Conservation (phyloP, 192 early-diverging fungal genomes). For the Jimgerdemannia flammicorona region DNA sequence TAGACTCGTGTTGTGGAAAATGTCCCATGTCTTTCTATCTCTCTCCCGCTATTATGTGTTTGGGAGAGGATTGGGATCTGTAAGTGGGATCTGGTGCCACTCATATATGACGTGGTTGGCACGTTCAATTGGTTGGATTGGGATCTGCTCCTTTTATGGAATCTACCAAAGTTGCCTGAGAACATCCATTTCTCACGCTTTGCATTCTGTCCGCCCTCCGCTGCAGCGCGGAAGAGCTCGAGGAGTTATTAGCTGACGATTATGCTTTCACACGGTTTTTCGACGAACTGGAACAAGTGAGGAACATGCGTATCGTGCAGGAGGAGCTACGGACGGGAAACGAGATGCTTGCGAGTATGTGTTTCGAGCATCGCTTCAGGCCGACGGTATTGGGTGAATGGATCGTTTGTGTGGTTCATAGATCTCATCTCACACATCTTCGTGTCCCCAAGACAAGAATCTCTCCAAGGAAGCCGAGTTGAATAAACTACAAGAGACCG, state of each 20-base stretch:
- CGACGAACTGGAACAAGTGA: slow-evolving; percentile 29
- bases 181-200: neutral
- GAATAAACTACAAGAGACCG: slow-evolving; percentile 31
- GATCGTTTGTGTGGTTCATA: neutral
- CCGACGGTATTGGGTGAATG: neutral
- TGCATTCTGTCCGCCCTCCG: neutral
- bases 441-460: slow-evolving; percentile 31
- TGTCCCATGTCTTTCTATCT: no score
- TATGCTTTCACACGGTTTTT: slow-evolving; percentile 36
- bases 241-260: slow-evolving; percentile 35
- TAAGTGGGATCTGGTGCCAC: no score
- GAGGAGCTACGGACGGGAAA: slow-evolving; percentile 45
- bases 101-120: no score
- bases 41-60: no score
- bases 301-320: slow-evolving; percentile 39
- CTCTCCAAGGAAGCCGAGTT: slow-evolving; percentile 36
- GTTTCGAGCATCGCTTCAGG: neutral
- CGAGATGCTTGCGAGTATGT: slow-evolving; percentile 18
- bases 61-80: no score
- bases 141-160: no score
- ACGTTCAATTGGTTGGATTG: no score
- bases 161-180: no score
- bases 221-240: slow-evolving; percentile 35
- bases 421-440: no score
- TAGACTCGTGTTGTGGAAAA: no score